These are phyloP conservation scores for Cryptococcus hybrid DNA, from an alignment of 1,284 basidiomycete genomes.

Conservation along the genomic window DNA sequence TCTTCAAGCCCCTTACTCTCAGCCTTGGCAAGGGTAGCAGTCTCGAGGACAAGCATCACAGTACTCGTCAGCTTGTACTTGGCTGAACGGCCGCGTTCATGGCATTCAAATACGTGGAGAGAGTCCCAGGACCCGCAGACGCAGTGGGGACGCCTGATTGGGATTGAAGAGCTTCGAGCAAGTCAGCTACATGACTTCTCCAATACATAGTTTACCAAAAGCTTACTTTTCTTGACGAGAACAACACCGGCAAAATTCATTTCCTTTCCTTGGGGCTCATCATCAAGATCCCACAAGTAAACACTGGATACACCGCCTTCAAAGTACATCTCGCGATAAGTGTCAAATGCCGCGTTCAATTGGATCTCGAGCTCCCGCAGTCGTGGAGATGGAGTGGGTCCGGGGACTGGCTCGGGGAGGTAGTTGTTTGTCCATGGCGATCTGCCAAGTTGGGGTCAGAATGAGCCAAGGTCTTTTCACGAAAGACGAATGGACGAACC, in stretches of 20 bases:
- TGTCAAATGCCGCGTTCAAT: constrained; percentile 95
- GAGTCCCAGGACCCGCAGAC: constrained; percentile 79
- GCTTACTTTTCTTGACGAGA: constrained; percentile 89
- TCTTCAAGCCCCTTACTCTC: constrained; percentile 38
- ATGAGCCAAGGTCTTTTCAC: neutral
- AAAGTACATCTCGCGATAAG: constrained; percentile 97
- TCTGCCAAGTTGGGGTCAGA: constrained; percentile 51
- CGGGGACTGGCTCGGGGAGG: constrained; percentile 75
- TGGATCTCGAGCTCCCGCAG: constrained; percentile 88
- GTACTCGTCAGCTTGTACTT: constrained; percentile 98
- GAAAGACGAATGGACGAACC: constrained; percentile 54
- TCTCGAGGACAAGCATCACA: constrained; percentile 90
- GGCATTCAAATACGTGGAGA: constrained; percentile 95
- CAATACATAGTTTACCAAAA: neutral
- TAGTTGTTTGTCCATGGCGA: constrained; percentile 98
- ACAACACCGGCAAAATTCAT: constrained; percentile 88
- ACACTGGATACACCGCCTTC: constrained; percentile 97
- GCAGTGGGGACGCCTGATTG: constrained; percentile 7
- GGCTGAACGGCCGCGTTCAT: constrained; percentile 83
- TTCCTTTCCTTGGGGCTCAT: constrained; percentile 57
- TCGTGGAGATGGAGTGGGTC: constrained; percentile 76
- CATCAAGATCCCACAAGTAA: constrained; percentile 97
- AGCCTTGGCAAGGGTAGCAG: constrained; percentile 52
- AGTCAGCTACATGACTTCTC: neutral
- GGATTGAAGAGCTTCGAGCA: constrained; percentile 38